These are phyloP conservation scores for Brettanomyces anomalus DNA, from an alignment of 805 yeast genomes.

Conservation along the genomic window DNA sequence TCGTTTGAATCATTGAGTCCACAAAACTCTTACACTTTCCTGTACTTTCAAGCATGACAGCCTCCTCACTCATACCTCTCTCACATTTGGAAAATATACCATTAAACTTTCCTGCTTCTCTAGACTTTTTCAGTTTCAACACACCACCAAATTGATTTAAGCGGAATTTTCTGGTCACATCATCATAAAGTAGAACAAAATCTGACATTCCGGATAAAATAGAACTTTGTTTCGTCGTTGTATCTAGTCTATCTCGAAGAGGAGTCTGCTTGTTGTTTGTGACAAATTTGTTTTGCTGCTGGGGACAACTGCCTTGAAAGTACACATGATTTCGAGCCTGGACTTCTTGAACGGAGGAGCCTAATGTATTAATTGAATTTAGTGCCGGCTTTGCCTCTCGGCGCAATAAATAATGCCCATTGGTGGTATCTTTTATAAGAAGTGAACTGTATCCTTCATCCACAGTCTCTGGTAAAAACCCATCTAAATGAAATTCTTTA, in stretches of 20 bases:
- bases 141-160: conserved; percentile 20
- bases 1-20: too few species aligned
- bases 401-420: conserved; percentile 15
- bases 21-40: too few species aligned
- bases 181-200: conserved; percentile 20
- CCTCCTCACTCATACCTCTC: neutral
- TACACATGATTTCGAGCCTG: conserved; percentile 12
- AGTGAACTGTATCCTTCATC: conserved; percentile 17
- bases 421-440: conserved; percentile 12
- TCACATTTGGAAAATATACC: too few species aligned
- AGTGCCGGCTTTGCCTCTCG: conserved; percentile 19
- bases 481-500: conserved; percentile 11
- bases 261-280: conserved; percentile 1
- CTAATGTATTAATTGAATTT: conserved; percentile 9
- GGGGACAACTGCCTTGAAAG: conserved; percentile 22
- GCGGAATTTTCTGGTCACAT: conserved; percentile 16
- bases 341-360: neutral
- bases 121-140: conserved; percentile 23
- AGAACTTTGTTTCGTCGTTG: neutral
- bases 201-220: conserved; percentile 11
- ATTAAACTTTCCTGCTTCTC: conserved; percentile 5
- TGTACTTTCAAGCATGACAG: neutral
- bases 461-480: conserved; percentile 26
- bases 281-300: neutral
- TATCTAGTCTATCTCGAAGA: neutral